Conservation (phyloP, 164 flowering plant genomes). For the Stephania japonica region DNA sequence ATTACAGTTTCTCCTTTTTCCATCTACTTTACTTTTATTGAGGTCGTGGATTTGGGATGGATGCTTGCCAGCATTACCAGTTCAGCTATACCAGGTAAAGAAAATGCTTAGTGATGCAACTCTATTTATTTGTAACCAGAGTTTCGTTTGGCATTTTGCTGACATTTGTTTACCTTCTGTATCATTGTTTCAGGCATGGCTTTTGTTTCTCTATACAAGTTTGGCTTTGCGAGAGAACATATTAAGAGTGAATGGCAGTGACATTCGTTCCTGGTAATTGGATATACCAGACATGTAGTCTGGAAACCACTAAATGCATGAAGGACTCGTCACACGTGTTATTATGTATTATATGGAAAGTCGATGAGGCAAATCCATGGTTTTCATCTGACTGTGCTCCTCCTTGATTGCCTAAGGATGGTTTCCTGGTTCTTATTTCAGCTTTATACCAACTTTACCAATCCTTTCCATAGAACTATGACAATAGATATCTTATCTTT, state of each 20-base stretch:
- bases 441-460: not conserved
- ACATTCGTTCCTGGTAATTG: constrained; percentile 89
- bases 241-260: constrained; percentile 88
- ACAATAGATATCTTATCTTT: not conserved
- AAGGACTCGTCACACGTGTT: not conserved
- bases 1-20: constrained; percentile 73
- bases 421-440: not conserved
- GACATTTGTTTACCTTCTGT: not conserved
- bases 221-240: constrained; percentile 94
- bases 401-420: not conserved
- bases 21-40: constrained; percentile 54
- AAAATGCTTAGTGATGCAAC: not conserved
- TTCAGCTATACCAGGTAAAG: constrained; percentile 87
- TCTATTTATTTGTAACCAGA: constrained; percentile 4
- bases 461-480: not conserved
- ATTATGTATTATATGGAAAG: not conserved
- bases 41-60: constrained; percentile 78
- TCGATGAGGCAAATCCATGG: not conserved
- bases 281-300: not conserved
- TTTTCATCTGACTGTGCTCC: not conserved
- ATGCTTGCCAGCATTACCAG: constrained; percentile 91
- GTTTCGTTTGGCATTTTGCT: not conserved
- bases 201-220: constrained; percentile 80
- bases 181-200: constrained; percentile 67
- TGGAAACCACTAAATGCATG: not conserved